Conservation (phyloP, 164 flowering plant genomes). For the Nelumbo lutea region DNA sequence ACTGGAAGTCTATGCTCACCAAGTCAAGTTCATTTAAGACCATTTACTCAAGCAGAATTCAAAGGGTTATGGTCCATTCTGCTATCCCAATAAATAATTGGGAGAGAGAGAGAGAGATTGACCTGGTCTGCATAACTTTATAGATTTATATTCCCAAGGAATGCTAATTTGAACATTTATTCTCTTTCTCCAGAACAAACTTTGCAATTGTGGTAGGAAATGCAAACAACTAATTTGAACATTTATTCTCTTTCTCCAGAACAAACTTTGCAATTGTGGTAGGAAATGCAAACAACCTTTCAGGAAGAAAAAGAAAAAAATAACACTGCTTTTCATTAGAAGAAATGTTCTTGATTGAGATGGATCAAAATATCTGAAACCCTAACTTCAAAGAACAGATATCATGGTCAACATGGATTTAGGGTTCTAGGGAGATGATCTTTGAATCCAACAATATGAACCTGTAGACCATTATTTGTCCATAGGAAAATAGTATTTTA, state of each 20-base stretch:
- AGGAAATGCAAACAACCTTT: neutral
- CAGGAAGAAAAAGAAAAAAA: neutral
- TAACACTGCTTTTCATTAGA: neutral
- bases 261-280: constrained; percentile 1
- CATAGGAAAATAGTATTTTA: too few species aligned
- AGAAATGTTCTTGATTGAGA: neutral
- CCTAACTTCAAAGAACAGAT: neutral
- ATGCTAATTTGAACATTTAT: neutral
- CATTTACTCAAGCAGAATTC: neutral
- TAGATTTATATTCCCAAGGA: neutral
- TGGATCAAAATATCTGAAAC: neutral
- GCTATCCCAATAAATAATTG: neutral
- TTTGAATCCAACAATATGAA: too few species aligned
- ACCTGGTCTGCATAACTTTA: neutral
- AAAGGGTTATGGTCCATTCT: constrained; percentile 5
- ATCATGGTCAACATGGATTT: neutral
- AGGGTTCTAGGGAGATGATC: too few species aligned
- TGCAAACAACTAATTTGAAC: neutral
- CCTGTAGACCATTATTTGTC: too few species aligned
- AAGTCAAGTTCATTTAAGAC: constrained; percentile 4
- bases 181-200: neutral
- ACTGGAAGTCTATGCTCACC: neutral
- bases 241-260: constrained; percentile 2
- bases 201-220: constrained; percentile 1
- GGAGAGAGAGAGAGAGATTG: neutral